Conservation (phyloP, 2,329 filamentous ascomycete species). For the Capronia americana region DNA sequence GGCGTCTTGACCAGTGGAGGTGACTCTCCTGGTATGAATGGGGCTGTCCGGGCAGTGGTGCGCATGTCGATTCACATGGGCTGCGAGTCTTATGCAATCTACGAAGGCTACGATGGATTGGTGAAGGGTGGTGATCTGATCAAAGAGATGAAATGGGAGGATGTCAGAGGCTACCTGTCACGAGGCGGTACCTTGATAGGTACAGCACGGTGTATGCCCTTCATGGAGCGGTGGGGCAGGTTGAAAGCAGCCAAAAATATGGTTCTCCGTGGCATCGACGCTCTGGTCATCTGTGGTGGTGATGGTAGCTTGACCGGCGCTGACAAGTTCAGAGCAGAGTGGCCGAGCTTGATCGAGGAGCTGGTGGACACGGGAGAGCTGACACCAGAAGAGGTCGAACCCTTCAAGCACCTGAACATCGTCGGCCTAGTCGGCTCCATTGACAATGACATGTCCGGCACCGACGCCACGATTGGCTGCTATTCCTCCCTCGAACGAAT, state of each 20-base stretch:
- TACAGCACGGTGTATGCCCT: slow-evolving; percentile 89
- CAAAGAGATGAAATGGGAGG: slow-evolving; percentile 85
- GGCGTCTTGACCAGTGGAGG: slow-evolving; percentile 94
- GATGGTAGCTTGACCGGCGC: slow-evolving; percentile 96
- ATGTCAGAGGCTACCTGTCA: slow-evolving; percentile 91
- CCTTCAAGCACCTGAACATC: slow-evolving; percentile 89
- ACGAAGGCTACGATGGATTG: slow-evolving; percentile 95
- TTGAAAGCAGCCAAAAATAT: slow-evolving; percentile 91
- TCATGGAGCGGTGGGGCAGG: slow-evolving; percentile 86
- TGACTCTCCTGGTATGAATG: slow-evolving; percentile 95
- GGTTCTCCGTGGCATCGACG: slow-evolving; percentile 90
- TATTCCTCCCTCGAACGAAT: slow-evolving; percentile 93
- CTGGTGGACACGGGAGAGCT: slow-evolving; percentile 77
- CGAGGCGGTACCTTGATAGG: slow-evolving; percentile 96
- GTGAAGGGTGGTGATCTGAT: slow-evolving; percentile 90
- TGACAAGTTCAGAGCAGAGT: slow-evolving; percentile 89
- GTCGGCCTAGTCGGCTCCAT: slow-evolving; percentile 96
- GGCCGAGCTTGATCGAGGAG: slow-evolving; percentile 86
- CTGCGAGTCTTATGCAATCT: slow-evolving; percentile 80
- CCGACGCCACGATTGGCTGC: slow-evolving; percentile 95
- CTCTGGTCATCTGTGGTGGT: slow-evolving; percentile 94
- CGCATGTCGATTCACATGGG: slow-evolving; percentile 86
- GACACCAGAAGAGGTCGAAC: slow-evolving; percentile 71
- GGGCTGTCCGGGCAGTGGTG: slow-evolving; percentile 85
- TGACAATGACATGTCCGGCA: slow-evolving; percentile 97